phyloP scores from a whole-genome alignment of 352 stramenopile genomes.

The Phytophthora meadii region DNA sequence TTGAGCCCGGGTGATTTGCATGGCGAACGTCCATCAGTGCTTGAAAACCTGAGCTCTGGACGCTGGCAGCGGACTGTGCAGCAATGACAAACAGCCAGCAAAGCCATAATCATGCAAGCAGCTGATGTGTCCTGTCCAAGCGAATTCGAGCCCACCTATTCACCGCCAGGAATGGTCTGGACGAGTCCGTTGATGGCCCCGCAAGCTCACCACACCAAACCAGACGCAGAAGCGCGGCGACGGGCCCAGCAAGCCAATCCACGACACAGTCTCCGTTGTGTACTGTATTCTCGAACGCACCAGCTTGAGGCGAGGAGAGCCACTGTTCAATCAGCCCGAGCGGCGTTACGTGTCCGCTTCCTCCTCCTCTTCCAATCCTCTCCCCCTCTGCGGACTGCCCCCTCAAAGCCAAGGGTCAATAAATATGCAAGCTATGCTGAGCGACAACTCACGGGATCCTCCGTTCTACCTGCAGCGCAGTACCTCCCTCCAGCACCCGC shows the following conservation, averaged over 20 bases:
- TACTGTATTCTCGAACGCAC: constrained; percentile 40
- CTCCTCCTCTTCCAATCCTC: constrained; percentile 1
- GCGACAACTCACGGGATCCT: constrained; percentile 31
- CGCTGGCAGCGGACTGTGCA: constrained; percentile 21
- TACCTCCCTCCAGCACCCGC: constrained; percentile 15
- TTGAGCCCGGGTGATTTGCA: constrained; percentile 35
- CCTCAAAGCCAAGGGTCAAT: constrained; percentile 8
- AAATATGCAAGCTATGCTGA: constrained; percentile 49
- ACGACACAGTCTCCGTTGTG: constrained; percentile 16
- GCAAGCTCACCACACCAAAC: constrained; percentile 22
- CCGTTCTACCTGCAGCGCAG: constrained; percentile 49
- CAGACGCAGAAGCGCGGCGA: constrained; percentile 29
- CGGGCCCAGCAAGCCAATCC: constrained; percentile 21
- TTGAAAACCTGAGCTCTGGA: constrained; percentile 5
- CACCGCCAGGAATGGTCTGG: constrained; percentile 33
- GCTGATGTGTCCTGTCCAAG: constrained; percentile 40
- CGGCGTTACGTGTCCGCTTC: constrained; percentile 25
- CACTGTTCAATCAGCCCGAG: constrained; percentile 40
- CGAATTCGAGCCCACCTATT: no score
- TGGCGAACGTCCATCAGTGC: constrained; percentile 14
- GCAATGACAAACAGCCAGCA: constrained; percentile 42
- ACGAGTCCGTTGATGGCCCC: constrained; percentile 40
- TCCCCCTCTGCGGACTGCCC: not conserved
- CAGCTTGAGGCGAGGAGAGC: constrained; percentile 36
- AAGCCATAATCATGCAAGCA: constrained; percentile 45